A percentile compares a stretch with the other conserved stretches of the same genome.
These are phyloP conservation scores for Cryphonectria radicalis DNA, from an alignment of 2,329 filamentous ascomycete species.

Conservation along the genomic window DNA sequence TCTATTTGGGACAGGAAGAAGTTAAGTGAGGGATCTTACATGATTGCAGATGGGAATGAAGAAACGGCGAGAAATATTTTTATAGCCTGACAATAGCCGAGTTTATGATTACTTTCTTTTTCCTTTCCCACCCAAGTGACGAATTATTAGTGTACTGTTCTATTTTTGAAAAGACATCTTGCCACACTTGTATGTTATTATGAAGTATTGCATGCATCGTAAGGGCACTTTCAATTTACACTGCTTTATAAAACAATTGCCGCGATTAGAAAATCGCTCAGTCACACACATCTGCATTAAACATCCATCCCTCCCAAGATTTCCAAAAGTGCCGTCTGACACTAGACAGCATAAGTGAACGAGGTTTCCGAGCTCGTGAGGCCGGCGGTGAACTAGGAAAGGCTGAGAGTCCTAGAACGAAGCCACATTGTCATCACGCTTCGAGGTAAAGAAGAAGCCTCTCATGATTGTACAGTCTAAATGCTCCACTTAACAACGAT, in stretches of 20 bases:
- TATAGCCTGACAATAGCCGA: neutral
- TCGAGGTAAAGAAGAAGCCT: neutral
- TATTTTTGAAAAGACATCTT: neutral
- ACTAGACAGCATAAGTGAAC: neutral
- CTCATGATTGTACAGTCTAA: neutral
- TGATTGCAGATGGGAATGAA: neutral
- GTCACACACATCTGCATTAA: no score
- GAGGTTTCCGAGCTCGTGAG: neutral
- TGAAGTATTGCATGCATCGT: neutral
- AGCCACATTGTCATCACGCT: neutral
- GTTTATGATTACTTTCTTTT: no score
- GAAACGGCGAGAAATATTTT: neutral
- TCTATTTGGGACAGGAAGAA: neutral
- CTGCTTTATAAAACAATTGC: neutral
- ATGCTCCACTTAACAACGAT: no score
- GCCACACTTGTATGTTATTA: neutral
- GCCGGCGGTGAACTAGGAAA: neutral
- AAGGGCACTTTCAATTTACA: no score
- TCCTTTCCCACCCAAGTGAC: no score
- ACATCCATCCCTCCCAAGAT: no score
- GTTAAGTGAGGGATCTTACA: neutral
- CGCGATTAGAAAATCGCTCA: no score
- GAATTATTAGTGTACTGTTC: no score
- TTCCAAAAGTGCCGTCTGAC: no score
- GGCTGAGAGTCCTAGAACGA: neutral